Base-by-base conservation (phyloP, 2,329 filamentous ascomycete genomes). In the Aspergillus fructus region DNA sequence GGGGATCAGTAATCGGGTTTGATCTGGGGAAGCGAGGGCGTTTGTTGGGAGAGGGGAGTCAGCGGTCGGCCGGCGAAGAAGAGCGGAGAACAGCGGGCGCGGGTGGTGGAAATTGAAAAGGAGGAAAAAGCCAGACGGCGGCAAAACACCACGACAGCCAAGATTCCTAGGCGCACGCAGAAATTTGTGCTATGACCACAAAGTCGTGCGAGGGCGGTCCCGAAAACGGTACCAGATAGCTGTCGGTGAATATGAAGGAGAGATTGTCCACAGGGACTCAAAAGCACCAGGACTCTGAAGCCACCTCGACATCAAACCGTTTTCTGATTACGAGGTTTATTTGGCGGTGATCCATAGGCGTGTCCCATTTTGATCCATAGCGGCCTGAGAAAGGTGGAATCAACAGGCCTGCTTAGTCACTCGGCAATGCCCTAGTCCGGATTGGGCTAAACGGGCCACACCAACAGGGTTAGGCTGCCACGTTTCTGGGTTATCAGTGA, bases 41-140 rank as follows among this genome's bases (percentile, higher is more conserved):
- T 53, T 59, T 56, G 55, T 55, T 55, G 57, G 57, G 51, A 46
- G 47, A 56, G 49, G 49, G 56, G 56, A 52, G 56, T 55, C 51
- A 45, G 51, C 50, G 53, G 53, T 53, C 48, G 54, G 56, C 37
- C 54, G 57, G 58, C 48, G 27, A 39, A 45, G 47, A 51, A 55
- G 41, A 49, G 59, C 59, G 59, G 59, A 62, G 59, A 43, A 55
- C 51, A 43, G 49, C 53, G 55, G 46, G 39, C 27, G 27, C 27
- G 27, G 27, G 27, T 30, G 27, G 59, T 57, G 59, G 57, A 11
- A 43, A 45, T 43, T 50, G 60, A 50, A 59, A 54, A 55, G 55
- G 61, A 61, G 56, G 54, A 55, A 61, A 59, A 50, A 30, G n/a
- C n/a, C 45, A 17, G 17, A 27, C n/a, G n/a, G 42, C 41, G 51